Evolutionary conservation across 179 eudicot species (phyloP), one percentile per base, ranked within the genome.

Genomic region (Silene noctiflora): DNA sequence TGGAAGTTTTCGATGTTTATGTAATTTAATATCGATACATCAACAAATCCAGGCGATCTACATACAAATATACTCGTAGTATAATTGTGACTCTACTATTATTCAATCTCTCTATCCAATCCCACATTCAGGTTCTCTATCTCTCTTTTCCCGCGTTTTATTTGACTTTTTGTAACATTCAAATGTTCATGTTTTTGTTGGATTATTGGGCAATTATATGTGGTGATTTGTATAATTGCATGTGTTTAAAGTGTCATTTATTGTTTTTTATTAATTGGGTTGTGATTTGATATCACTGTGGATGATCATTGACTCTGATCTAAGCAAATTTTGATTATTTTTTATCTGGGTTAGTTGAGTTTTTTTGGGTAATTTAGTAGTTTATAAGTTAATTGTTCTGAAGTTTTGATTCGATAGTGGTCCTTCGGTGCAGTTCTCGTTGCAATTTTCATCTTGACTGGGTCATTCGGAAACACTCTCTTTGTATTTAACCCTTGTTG

Each of bases 81-180:
- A 39, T 39, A 7, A 8, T 39, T 8, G 46, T 8, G 4, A 33
- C 39, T 33, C 77, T 53, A 61, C 77, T 11, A 77, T 75, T 70
- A 12, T 62, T 2, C 62, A 33, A 62, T 71, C 74, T 71, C 48
- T 17, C 63, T 24, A 53, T 78, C 59, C n/a, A 39, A 65, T 42
- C 27, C 80, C 6, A 10, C 25, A 24, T 72, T 65, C 76, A 78
- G 81, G 81, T 78, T 63, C 35, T 67, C 55, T 31, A 7, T 72
- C 76, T 63, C 46, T 39, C 46, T 39, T 39, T 62, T 48, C 19
- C 44, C 3, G 16, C 20, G 9, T 46, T 24, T 63, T 8, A 19
- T 19, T 64, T 71, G 29, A 29, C 46, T 62, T 67, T 33, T 33
- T n/a, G 0, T 0, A 16, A 17, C 19, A 8, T 67, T 33, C 51